A percentile compares a stretch with the other conserved stretches of the same genome.
Conservation (phyloP, 768 basidiomycete species). For the Kwoniella botswanensis region DNA sequence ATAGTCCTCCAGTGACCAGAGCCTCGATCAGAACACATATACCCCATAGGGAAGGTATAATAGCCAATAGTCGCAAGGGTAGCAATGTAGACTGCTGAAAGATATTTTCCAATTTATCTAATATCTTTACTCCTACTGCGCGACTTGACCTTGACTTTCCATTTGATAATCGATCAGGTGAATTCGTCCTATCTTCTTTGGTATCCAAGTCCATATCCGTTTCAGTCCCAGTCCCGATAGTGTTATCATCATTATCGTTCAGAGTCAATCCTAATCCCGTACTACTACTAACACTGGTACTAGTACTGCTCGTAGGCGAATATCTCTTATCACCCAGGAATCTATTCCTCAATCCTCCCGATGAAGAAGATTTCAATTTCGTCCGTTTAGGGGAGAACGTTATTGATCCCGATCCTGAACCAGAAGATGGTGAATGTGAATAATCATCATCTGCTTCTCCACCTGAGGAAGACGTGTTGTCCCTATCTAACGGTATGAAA, state of each 20-base stretch:
- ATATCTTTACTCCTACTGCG: background rate
- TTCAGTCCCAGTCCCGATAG: constrained; percentile 19
- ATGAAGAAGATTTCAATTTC: background rate
- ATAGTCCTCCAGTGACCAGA: constrained; percentile 35
- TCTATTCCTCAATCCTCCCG: background rate
- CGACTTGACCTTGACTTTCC: background rate
- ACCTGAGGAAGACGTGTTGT: constrained; percentile 13
- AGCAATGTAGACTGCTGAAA: constrained; percentile 39
- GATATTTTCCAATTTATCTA: constrained; percentile 25
- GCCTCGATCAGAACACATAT: constrained; percentile 36
- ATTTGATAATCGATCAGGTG: background rate
- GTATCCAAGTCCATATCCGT: background rate
- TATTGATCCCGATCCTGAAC: constrained; percentile 12
- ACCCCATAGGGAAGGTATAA: constrained; percentile 50
- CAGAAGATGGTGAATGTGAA: constrained; percentile 25
- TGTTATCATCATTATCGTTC: background rate
- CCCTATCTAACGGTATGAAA: background rate
- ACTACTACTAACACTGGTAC: background rate
- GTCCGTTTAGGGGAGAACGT: constrained; percentile 10
- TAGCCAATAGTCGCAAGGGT: constrained; percentile 48
- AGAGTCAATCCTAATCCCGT: background rate
- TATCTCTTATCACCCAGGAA: constrained; percentile 1
- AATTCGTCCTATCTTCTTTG: background rate
- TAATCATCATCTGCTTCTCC: constrained; percentile 53
- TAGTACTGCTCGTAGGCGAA: background rate